Evolutionary conservation across 2,329 filamentous ascomycete species (phyloP), one percentile per base, ranked within the genome.

Genomic region (Fusarium kyushuense): DNA sequence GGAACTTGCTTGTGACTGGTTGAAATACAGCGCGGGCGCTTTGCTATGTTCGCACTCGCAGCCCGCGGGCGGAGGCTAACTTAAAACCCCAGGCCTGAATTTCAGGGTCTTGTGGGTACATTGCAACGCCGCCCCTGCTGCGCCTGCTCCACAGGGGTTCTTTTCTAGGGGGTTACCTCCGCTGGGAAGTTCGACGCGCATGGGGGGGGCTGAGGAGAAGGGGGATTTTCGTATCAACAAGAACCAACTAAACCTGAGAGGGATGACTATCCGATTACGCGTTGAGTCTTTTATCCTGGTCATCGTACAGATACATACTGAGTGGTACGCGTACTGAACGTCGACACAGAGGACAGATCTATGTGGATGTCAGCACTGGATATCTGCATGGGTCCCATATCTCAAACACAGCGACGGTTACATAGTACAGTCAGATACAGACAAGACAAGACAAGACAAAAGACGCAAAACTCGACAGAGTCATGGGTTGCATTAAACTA

Each of bases 171-270:
- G 21, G 45, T 21, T 8, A 42, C 38, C 14, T 41, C 19, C 38
- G 21, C 43, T 32, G 10, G 45, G 30, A 21, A n/a, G 25, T 8
- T 8, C 27, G 27, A 9, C 8, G 16, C 30, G 11, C n/a, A n/a
- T n/a, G n/a, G 35, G 33, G 33, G 52, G 27, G 57, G 56, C 59
- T 55, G 49, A 63, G 14, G 43, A 45, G 30, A 35, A 25, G 33
- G 47, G 60, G 43, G 51, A 63, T 63, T 63, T 63, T 63, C 58
- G 58, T 61, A 62, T 63, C 58, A 42, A 40, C n/a, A 23, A 23
- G 12, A 23, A 19, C 30, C 38, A 16, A 38, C 55, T 58, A 58
- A 29, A 30, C 56, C 54, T 42, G 35, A 32, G 41, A 52, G 47
- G 58, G 58, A 47, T 23, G 47, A 32, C 13, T 27, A 36, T 47